Evolutionary conservation across 352 stramenopile genomes (phyloP).

Genomic region (Phytophthora citrophthora): DNA sequence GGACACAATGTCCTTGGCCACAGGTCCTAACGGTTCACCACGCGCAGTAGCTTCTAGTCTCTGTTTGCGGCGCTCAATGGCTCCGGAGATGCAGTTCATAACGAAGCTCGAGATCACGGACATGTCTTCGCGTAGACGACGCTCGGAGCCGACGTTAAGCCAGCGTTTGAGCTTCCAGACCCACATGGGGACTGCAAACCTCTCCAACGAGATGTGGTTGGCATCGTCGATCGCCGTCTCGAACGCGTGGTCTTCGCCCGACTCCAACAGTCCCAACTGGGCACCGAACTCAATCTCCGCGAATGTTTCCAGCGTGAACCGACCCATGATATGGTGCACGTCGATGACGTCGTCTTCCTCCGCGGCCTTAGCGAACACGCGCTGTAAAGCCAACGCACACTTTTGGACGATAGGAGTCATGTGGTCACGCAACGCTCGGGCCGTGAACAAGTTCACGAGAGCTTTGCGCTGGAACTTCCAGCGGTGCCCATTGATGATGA

Average conservation of each 20-base stretch:
- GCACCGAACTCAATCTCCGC: conserved; percentile 53
- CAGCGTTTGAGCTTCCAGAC: conserved; percentile 57
- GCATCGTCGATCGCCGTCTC: conserved; percentile 44
- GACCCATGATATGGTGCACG: conserved; percentile 38
- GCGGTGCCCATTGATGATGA: conserved; percentile 49
- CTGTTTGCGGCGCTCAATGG: conserved; percentile 28
- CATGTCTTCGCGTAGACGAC: conserved; percentile 26
- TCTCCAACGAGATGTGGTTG: conserved; percentile 35
- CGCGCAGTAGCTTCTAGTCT: conserved; percentile 16
- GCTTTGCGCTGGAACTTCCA: conserved; percentile 59
- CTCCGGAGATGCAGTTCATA: conserved; percentile 27
- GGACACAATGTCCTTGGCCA: conserved; percentile 46
- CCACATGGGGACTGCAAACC: conserved; percentile 39
- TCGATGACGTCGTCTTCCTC: conserved; percentile 18
- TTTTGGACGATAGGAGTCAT: conserved; percentile 48
- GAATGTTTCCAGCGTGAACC: conserved; percentile 55
- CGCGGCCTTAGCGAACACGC: conserved; percentile 23
- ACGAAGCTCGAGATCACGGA: conserved; percentile 39
- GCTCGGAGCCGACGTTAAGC: conserved; percentile 45
- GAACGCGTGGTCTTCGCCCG: conserved; percentile 38
- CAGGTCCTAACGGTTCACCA: conserved; percentile 19
- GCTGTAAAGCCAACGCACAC: conserved; percentile 34
- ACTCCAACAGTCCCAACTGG: conserved; percentile 41
- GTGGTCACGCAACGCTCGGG: conserved; percentile 40
- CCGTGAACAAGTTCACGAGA: conserved; percentile 50